phyloP scores from a whole-genome alignment of 2,329 filamentous ascomycete species.

The Cadophora malorum region DNA sequence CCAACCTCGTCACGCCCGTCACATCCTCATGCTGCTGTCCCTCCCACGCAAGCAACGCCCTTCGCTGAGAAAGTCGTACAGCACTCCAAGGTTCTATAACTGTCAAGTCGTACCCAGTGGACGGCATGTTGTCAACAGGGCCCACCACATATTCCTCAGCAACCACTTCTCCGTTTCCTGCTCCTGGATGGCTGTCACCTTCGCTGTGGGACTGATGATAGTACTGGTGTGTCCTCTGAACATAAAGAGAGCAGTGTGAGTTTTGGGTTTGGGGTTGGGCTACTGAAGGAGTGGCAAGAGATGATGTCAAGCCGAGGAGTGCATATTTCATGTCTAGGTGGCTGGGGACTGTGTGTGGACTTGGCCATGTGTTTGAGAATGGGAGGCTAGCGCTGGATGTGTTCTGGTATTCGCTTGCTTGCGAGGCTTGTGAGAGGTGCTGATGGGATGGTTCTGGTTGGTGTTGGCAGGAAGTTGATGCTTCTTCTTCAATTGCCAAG shows the following conservation, averaged over 20 bases:
- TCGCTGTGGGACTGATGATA: not conserved
- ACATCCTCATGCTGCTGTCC: not conserved
- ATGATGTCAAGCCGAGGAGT: constrained; percentile 21
- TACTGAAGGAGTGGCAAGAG: not conserved
- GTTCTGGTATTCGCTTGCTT: constrained; percentile 17
- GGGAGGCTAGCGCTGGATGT: constrained; percentile 10
- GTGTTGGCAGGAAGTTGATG: not conserved
- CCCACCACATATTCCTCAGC: not conserved
- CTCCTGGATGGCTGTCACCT: not conserved
- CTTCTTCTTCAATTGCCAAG: not conserved
- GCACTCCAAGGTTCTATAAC: not conserved
- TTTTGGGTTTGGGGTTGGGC: too few relatives aligned
- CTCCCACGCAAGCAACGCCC: constrained; percentile 10
- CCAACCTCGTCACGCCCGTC: not conserved
- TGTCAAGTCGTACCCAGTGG: not conserved
- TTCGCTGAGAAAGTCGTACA: not conserved
- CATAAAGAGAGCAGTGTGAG: not conserved
- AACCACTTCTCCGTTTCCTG: too few relatives aligned
- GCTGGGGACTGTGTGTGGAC: constrained; percentile 4
- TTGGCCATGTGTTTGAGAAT: constrained; percentile 23
- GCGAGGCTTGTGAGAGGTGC: constrained; percentile 9
- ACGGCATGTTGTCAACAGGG: not conserved
- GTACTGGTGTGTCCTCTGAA: not conserved
- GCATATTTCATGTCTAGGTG: constrained; percentile 7
- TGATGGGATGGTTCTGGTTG: not conserved